These are phyloP conservation scores for Alternaria burnsii DNA, from an alignment of 2,329 filamentous ascomycete genomes.

Conservation along the genomic window DNA sequence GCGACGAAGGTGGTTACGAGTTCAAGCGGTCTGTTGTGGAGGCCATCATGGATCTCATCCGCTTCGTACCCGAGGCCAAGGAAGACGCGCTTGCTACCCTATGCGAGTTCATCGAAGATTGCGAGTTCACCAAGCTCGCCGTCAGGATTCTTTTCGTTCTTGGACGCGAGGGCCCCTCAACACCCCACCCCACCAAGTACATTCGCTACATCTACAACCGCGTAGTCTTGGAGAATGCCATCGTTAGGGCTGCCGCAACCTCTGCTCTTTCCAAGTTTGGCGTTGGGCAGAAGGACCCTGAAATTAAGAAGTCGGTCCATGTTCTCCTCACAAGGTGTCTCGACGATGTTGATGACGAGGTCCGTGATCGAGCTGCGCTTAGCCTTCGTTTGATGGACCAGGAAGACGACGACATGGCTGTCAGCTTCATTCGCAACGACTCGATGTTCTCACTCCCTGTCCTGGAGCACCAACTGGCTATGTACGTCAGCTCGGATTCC, in stretches of 20 bases:
- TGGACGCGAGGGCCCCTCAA: constrained; percentile 93
- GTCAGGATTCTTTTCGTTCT: constrained; percentile 94
- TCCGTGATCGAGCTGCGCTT: constrained; percentile 91
- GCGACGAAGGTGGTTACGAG: constrained; percentile 96
- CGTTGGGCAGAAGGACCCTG: constrained; percentile 90
- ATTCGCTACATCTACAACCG: constrained; percentile 99
- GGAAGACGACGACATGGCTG: constrained; percentile 81
- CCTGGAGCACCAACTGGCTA: constrained; percentile 95
- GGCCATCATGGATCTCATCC: constrained; percentile 99
- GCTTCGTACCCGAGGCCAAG: constrained; percentile 91
- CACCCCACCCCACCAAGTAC: constrained; percentile 95
- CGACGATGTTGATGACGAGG: constrained; percentile 97
- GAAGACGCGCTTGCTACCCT: constrained; percentile 89
- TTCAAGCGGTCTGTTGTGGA: constrained; percentile 98
- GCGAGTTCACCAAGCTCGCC: constrained; percentile 97
- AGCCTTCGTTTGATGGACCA: constrained; percentile 93
- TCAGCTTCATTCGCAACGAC: constrained; percentile 93
- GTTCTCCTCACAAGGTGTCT: constrained; percentile 92
- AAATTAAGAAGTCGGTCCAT: constrained; percentile 94
- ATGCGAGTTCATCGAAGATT: constrained; percentile 99
- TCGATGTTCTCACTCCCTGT: constrained; percentile 94
- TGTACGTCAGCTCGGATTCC: constrained; percentile 94
- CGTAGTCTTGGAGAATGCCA: constrained; percentile 95
- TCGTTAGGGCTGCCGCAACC: constrained; percentile 92
- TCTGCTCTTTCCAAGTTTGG: constrained; percentile 97